A percentile compares a stretch with the other conserved stretches of the same genome.
phyloP scores from a whole-genome alignment of 2,329 filamentous ascomycete species.

The Hymenoscyphus fructigenus region DNA sequence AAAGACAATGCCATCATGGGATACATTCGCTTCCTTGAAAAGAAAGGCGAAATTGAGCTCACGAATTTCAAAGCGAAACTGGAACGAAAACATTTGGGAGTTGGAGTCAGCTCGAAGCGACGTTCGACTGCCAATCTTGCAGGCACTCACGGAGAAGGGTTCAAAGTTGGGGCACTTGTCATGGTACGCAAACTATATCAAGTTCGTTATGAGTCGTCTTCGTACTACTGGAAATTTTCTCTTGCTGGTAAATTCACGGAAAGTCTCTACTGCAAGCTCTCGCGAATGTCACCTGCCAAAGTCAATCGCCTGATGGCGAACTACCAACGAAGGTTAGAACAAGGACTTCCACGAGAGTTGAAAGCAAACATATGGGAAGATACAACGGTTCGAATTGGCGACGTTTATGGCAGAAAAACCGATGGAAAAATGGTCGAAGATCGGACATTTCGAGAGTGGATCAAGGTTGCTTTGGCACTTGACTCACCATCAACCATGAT shows the following conservation, averaged over 20 bases:
- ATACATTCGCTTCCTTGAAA: slow-evolving; percentile 19
- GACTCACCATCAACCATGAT: slow-evolving; percentile 14
- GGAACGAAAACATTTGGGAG: slow-evolving; percentile 12
- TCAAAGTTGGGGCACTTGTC: slow-evolving; percentile 33
- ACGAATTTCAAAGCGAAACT: slow-evolving; percentile 31
- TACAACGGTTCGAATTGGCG: slow-evolving; percentile 25
- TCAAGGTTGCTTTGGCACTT: slow-evolving; percentile 19
- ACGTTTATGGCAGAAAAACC: neutral
- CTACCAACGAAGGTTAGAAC: neutral
- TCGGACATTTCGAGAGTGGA: slow-evolving; percentile 15
- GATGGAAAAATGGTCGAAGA: slow-evolving; percentile 6
- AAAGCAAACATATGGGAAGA: slow-evolving; percentile 22
- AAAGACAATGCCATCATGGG: slow-evolving; percentile 20
- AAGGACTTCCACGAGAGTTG: slow-evolving; percentile 12
- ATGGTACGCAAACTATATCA: slow-evolving; percentile 28
- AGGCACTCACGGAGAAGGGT: slow-evolving; percentile 33
- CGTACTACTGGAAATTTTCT: slow-evolving; percentile 27
- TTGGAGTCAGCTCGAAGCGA: slow-evolving; percentile 24
- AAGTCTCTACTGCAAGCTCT: slow-evolving; percentile 16
- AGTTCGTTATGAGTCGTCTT: slow-evolving; percentile 23
- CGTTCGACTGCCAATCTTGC: slow-evolving; percentile 14
- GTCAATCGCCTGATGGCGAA: neutral
- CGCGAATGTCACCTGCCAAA: slow-evolving; percentile 5
- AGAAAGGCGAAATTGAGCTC: slow-evolving; percentile 27
- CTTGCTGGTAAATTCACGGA: slow-evolving; percentile 16